Evolutionary conservation across 176 grass and related monocot species (phyloP).

Genomic region (Guadua angustifolia): DNA sequence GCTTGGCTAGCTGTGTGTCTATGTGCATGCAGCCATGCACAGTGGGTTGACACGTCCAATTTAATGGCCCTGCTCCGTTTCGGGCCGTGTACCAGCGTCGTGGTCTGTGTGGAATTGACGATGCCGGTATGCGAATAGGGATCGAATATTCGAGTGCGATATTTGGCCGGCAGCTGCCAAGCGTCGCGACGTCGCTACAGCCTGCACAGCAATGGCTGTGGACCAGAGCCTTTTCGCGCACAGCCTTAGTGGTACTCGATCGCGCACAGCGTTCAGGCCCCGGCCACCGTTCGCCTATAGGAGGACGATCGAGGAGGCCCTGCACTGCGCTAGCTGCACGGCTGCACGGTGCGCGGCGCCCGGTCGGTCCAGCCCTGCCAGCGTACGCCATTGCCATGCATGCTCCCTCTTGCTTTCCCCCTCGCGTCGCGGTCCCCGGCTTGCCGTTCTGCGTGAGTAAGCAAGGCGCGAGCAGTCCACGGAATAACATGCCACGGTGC

Average conservation of each 20-base stretch:
- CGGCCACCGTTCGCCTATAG: not conserved
- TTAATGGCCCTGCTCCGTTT: not conserved
- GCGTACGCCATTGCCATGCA: not conserved
- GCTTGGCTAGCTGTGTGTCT: not conserved
- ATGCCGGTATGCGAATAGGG: not conserved
- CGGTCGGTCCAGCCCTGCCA: not conserved
- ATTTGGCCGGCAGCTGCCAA: not conserved
- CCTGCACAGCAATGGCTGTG: not conserved
- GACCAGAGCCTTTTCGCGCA: not conserved
- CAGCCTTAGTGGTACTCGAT: not conserved
- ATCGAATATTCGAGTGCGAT: not conserved
- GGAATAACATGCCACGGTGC: conserved; percentile 32
- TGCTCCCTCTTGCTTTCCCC: not conserved
- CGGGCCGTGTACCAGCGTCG: not conserved
- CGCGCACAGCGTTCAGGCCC: not conserved
- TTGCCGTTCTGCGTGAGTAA: not conserved
- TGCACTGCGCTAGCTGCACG: not conserved
- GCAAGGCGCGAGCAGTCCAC: conserved; percentile 29
- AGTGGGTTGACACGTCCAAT: conserved; percentile 42
- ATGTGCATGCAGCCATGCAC: not conserved
- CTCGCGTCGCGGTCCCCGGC: conserved; percentile 7
- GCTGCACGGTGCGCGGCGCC: not conserved
- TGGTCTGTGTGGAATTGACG: not conserved
- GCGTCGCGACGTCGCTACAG: not conserved
- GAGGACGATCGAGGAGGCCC: not conserved